Conservation (phyloP, 192 early-diverging fungal species). For the Coemansia sp. region DNA sequence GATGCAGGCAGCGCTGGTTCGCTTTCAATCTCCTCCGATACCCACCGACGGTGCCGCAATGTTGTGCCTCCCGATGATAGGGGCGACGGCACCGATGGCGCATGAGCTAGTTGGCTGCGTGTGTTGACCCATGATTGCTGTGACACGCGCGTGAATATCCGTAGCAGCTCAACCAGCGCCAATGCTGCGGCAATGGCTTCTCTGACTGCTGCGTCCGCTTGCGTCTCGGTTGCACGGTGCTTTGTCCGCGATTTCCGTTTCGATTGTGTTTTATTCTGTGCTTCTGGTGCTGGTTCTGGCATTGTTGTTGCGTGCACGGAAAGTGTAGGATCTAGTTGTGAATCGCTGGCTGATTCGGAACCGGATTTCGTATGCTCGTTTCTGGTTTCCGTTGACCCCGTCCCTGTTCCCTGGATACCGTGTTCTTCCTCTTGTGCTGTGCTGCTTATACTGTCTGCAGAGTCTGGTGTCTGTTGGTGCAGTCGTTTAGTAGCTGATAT, state of each 20-base stretch:
- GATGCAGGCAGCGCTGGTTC: slow-evolving; percentile 5
- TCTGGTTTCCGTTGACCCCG: slow-evolving; percentile 4
- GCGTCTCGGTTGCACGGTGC: background rate
- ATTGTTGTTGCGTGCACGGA: slow-evolving; percentile 1
- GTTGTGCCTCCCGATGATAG: slow-evolving; percentile 23
- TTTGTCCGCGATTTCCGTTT: slow-evolving; percentile 1
- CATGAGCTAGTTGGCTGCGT: slow-evolving; percentile 32
- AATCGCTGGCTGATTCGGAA: slow-evolving; percentile 12
- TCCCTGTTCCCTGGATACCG: background rate
- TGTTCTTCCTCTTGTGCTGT: background rate
- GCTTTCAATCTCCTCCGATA: slow-evolving; percentile 39
- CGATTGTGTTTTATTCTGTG: background rate
- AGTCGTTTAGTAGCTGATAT: background rate
- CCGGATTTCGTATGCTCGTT: slow-evolving; percentile 8
- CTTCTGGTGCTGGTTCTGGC: background rate
- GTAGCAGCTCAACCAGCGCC: slow-evolving; percentile 37
- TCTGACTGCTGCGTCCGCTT: background rate
- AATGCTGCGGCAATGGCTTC: slow-evolving; percentile 20
- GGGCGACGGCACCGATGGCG: slow-evolving; percentile 38
- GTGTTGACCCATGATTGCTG: slow-evolving; percentile 30
- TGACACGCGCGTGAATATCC: slow-evolving; percentile 31
- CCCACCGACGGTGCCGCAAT: slow-evolving; percentile 46
- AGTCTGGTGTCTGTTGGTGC: background rate
- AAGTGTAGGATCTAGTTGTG: background rate
- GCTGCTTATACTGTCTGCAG: background rate